These are phyloP conservation scores for Phytophthora podocarpi DNA, from an alignment of 352 stramenopile species.

Conservation along the genomic window DNA sequence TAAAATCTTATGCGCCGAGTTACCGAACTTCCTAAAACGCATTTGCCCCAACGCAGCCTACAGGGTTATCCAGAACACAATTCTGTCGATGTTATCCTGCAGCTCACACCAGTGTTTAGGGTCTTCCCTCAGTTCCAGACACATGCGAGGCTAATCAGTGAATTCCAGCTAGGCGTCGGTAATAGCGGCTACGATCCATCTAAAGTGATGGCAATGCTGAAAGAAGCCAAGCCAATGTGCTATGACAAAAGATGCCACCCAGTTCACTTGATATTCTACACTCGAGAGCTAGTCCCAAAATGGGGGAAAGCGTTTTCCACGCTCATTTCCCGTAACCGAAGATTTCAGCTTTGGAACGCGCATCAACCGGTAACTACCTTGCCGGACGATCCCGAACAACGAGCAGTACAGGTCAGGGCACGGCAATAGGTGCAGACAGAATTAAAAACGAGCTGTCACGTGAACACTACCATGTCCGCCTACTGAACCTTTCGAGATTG, in stretches of 20 bases:
- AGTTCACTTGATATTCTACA: conserved; percentile 10
- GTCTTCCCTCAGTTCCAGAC: conserved; percentile 6
- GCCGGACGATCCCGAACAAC: not conserved
- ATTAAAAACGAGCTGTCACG: not conserved
- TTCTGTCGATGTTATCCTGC: not conserved
- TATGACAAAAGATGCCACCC: not conserved
- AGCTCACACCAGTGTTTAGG: not conserved
- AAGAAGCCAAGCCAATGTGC: conserved; percentile 9
- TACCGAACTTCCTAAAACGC: not conserved
- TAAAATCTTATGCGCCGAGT: not conserved
- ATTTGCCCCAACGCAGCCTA: not conserved
- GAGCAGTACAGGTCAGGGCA: not conserved
- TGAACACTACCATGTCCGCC: conserved; percentile 2
- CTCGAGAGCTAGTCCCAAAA: not conserved
- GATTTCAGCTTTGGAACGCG: not conserved
- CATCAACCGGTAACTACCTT: not conserved
- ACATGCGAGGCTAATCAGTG: not conserved
- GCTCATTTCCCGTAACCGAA: not conserved
- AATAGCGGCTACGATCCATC: not conserved
- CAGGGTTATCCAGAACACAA: conserved; percentile 4
- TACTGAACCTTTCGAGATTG: conserved; percentile 4
- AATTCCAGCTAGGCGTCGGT: not conserved
- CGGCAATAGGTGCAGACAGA: conserved; percentile 6
- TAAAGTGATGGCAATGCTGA: not conserved
- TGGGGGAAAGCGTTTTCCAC: not conserved